Conservation (phyloP, 345 rosid genomes). For the Citrus reticulata region DNA sequence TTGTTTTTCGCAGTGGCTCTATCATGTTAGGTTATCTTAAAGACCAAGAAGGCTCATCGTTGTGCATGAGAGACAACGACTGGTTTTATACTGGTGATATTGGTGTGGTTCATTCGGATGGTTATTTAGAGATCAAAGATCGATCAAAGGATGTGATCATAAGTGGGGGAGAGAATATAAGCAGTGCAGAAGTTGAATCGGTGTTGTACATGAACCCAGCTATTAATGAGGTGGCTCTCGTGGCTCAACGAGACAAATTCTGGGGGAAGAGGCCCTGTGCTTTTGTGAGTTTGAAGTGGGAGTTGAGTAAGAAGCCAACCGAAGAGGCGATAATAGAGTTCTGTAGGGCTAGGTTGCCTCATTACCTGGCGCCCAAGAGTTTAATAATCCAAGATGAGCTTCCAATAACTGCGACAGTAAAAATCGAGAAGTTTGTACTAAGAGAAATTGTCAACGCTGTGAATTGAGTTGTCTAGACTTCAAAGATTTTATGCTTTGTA, state of each 20-base stretch:
- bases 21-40: conserved; percentile 34
- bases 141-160: conserved; percentile 30
- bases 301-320: neutral
- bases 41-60: conserved; percentile 19
- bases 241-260: conserved; percentile 21
- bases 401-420: conserved; percentile 29
- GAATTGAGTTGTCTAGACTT: neutral
- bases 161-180: conserved; percentile 33
- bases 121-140: conserved; percentile 33
- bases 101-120: conserved; percentile 30
- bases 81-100: conserved; percentile 34
- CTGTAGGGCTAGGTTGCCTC: conserved; percentile 21
- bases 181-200: conserved; percentile 24
- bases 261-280: conserved; percentile 37
- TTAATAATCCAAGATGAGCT: conserved; percentile 22
- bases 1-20: conserved; percentile 19
- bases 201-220: conserved; percentile 29
- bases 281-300: conserved; percentile 11
- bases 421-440: conserved; percentile 9
- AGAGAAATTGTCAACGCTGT: conserved; percentile 9
- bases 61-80: conserved; percentile 8
- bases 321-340: conserved; percentile 16
- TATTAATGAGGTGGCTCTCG: conserved; percentile 30
- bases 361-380: conserved; percentile 27
- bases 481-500: neutral